These are phyloP conservation scores for Eutypella sp. DNA, from an alignment of 2,329 filamentous ascomycete species.

Conservation along the genomic window DNA sequence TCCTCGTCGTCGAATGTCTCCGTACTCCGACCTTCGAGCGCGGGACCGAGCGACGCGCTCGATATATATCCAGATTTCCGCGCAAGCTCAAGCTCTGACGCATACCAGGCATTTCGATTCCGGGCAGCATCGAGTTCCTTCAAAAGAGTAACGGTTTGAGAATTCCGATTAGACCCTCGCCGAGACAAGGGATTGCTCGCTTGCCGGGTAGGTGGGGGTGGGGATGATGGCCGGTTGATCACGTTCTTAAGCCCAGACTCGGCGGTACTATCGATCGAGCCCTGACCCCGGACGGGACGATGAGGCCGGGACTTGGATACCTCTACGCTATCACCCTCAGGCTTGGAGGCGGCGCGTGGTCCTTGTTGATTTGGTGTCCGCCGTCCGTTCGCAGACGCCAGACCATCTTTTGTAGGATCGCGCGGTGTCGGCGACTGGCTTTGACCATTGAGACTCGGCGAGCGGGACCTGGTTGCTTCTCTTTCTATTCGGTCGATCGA, in stretches of 20 bases:
- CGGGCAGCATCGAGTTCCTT: constrained; percentile 84
- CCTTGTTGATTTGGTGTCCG: constrained; percentile 56
- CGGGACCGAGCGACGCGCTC: constrained; percentile 63
- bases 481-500: constrained; percentile 43
- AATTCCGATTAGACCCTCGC: constrained; percentile 55
- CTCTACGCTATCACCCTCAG: constrained; percentile 29
- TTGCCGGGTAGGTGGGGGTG: constrained; percentile 54
- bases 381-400: constrained; percentile 52
- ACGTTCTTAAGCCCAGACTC: constrained; percentile 48
- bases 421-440: constrained; percentile 40
- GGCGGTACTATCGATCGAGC: constrained; percentile 63
- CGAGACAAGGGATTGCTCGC: constrained; percentile 54
- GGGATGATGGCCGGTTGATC: constrained; percentile 46
- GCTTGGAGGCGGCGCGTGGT: constrained; percentile 30
- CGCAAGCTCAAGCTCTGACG: constrained; percentile 87
- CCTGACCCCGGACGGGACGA: constrained; percentile 55
- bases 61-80: constrained; percentile 83
- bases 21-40: constrained; percentile 68
- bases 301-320: constrained; percentile 38
- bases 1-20: constrained; percentile 90
- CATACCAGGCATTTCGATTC: constrained; percentile 93
- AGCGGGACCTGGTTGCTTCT: constrained; percentile 28
- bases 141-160: constrained; percentile 67
- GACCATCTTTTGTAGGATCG: constrained; percentile 43
- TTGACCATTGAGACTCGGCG: constrained; percentile 30